Evolutionary conservation across 148 eudicot genomes (phyloP), one percentile per base, ranked within the genome.

Genomic region (Chenopodium suecicum): DNA sequence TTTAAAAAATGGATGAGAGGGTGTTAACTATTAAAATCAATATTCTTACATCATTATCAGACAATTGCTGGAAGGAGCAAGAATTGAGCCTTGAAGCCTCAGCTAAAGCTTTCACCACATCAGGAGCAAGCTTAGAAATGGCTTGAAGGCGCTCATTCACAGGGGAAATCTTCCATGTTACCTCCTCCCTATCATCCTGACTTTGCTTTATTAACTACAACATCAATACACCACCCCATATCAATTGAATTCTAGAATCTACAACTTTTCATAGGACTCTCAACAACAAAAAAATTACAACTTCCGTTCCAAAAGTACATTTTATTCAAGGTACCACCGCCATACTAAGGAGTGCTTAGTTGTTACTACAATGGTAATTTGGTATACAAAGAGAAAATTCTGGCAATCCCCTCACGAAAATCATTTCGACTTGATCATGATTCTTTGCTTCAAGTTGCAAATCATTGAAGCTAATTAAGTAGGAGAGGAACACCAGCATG

Each of bases 111-210:
- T 87, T 91, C 60, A 92, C 87, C 88, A 83, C 88, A 73, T 88
- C 90, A 52, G 94, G 93, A 58, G 88, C 75, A 41, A 89, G 88
- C 88, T 87, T 96, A 31, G 97, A 92, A 79, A 89, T 89, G 12
- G 94, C 88, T 80, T 89, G 87, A 12, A 96, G 90, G 68, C 94
- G 91, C 86, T 94, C 93, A 80, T 91, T 90, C 73, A 92, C 94
- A 22, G 99, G 99, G 62, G 99, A 92, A 76, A 92, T 86, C 86
- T 85, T 94, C 99, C 99, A 96, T 77, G 98, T 91, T 78, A 96
- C 89, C 87, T 91, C 97, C 75, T 94, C 94, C 31, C 88, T 93
- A 79, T 96, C 99, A 87, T 96, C 98, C 86, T 96, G 99, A 87
- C 98, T 96, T 83, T 90, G 97, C 89, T 92, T 88, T 80, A 92